These are phyloP conservation scores for Coemansia sp. DNA, from an alignment of 192 early-diverging fungal species.

Conservation along the genomic window DNA sequence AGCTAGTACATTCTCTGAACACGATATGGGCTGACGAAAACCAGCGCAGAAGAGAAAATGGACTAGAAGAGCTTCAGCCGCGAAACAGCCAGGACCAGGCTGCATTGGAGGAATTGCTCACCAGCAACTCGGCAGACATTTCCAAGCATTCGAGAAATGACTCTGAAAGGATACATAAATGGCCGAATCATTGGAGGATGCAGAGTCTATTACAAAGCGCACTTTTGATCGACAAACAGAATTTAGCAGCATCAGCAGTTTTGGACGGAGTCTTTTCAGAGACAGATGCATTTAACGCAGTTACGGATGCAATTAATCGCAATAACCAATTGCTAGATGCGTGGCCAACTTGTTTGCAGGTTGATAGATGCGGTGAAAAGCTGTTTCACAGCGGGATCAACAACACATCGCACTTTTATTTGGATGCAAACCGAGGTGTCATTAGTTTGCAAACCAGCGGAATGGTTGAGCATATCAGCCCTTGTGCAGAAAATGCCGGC, in stretches of 20 bases:
- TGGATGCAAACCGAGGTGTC: neutral
- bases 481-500: neutral
- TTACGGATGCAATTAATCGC: neutral
- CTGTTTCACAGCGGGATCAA: neutral
- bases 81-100: conserved; percentile 8
- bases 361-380: conserved; percentile 10
- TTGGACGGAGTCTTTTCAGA: neutral
- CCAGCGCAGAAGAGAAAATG: conserved; percentile 35
- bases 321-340: conserved; percentile 8
- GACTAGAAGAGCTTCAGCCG: conserved; percentile 21
- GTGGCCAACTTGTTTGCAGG: conserved; percentile 36
- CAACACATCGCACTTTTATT: conserved; percentile 15
- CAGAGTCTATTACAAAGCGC: conserved; percentile 42
- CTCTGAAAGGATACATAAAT: neutral
- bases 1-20: conserved; percentile 63
- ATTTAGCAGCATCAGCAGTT: neutral
- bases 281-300: neutral
- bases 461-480: neutral
- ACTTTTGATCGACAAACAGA: conserved; percentile 19
- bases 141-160: too few species aligned
- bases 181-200: conserved; percentile 46
- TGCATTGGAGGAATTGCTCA: neutral
- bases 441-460: conserved; percentile 1
- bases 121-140: neutral
- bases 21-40: conserved; percentile 67